Conservation (phyloP, 257 asterid species). For the Salvia hispanica region DNA sequence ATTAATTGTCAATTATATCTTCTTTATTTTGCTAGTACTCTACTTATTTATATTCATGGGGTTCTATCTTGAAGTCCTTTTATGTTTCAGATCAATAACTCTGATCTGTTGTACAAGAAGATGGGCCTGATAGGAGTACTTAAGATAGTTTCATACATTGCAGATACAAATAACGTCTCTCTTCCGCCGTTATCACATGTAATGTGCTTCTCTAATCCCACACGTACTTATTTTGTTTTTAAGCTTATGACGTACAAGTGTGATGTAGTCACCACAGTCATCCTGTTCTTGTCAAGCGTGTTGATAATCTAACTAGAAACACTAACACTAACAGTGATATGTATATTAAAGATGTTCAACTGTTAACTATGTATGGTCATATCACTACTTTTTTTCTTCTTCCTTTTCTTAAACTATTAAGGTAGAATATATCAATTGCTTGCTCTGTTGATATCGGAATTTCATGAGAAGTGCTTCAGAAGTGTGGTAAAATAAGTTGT, state of each 20-base stretch:
- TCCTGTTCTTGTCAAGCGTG: constrained; percentile 23
- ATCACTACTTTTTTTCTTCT: no score
- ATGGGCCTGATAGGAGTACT: constrained; percentile 88
- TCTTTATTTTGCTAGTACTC: constrained; percentile 16
- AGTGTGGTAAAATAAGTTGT: constrained; percentile 2
- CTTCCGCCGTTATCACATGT: constrained; percentile 62
- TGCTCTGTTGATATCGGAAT: constrained; percentile 18
- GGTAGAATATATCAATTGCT: neutral
- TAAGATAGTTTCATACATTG: constrained; percentile 74
- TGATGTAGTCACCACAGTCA: constrained; percentile 7
- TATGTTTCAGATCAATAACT: constrained; percentile 61
- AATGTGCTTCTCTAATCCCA: constrained; percentile 25
- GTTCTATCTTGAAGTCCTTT: constrained; percentile 31
- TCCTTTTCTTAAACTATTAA: neutral
- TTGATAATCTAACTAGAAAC: constrained; percentile 14
- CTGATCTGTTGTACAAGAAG: constrained; percentile 75
- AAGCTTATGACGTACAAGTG: constrained; percentile 14
- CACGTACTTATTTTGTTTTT: constrained; percentile 17
- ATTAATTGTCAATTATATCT: constrained; percentile 1
- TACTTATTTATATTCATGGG: constrained; percentile 12
- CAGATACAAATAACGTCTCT: constrained; percentile 52
- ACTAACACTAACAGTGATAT: neutral
- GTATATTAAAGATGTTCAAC: neutral
- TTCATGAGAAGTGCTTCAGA: neutral
- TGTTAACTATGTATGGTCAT: neutral